phyloP scores from a whole-genome alignment of 768 basidiomycete genomes.

The Tulasnella sp. region DNA sequence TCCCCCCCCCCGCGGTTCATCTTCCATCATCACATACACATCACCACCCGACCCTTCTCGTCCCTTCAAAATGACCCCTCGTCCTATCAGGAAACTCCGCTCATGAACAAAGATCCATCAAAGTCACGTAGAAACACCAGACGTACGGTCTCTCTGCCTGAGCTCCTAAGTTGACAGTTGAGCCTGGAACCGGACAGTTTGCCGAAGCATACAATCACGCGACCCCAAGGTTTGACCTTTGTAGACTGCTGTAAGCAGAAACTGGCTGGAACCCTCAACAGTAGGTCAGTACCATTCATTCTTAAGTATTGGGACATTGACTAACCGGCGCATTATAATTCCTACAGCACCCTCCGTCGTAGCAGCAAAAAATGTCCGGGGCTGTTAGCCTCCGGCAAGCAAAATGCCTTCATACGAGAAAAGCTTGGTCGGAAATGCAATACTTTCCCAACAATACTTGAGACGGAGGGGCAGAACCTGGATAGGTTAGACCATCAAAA shows the following conservation, averaged over 20 bases:
- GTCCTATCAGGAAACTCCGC: conserved; percentile 36
- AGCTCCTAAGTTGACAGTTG: no score
- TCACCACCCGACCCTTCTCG: neutral
- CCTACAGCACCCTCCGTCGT: conserved; percentile 16
- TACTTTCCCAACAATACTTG: neutral
- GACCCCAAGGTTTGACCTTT: conserved; percentile 33
- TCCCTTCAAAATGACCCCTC: neutral
- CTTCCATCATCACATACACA: no score
- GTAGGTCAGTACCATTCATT: no score
- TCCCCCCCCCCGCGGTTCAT: neutral
- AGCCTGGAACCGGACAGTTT: conserved; percentile 41
- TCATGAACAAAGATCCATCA: conserved; percentile 41
- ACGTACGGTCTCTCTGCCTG: conserved; percentile 43
- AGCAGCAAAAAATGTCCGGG: neutral
- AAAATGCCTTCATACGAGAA: neutral
- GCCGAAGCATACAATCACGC: conserved; percentile 47
- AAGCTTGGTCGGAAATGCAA: neutral
- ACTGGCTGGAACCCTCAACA: no score
- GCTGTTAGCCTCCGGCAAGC: neutral
- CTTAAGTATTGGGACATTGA: no score
- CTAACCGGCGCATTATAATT: no score
- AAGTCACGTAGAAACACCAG: conserved; percentile 45
- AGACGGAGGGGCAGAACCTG: no score
- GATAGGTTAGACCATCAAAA: neutral
- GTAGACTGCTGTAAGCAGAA: no score